A percentile compares a stretch with the other conserved stretches of the same genome.
phyloP scores from a whole-genome alignment of 169 alveolate species.

The Plasmodium reichenowi region DNA sequence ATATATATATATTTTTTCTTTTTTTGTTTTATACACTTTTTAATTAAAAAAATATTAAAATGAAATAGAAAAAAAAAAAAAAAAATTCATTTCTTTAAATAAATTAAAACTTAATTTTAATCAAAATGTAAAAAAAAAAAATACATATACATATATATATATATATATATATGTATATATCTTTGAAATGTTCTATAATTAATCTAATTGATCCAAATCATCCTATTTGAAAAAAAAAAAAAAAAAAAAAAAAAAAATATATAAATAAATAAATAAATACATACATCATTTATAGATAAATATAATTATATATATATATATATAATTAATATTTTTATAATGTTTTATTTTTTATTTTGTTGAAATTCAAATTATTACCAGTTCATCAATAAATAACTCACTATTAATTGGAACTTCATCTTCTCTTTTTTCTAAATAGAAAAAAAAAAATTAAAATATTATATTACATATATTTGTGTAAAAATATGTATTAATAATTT shows the following conservation, averaged over 20 bases:
- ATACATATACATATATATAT: not conserved
- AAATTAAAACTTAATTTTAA: constrained; percentile 4
- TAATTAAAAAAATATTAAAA: constrained; percentile 30
- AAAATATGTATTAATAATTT: not conserved
- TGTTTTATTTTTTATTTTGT: not conserved
- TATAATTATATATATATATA: not conserved
- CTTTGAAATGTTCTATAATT: not conserved
- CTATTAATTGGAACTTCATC: constrained; percentile 74
- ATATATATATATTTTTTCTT: not conserved
- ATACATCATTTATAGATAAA: not conserved
- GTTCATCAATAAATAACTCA: constrained; percentile 56
- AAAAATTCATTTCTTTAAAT: constrained; percentile 8
- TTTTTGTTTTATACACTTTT: constrained; percentile 8
- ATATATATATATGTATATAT: not conserved
- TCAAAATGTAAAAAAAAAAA: constrained; percentile 5
- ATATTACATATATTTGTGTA: not conserved
- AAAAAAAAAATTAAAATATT: not conserved
- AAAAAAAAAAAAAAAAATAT: constrained; percentile 16
- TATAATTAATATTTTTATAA: not conserved
- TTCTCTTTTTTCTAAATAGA: constrained; percentile 48
- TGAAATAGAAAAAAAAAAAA: not conserved
- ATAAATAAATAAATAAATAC: not conserved
- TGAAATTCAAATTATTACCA: constrained; percentile 29
- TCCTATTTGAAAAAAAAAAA: constrained; percentile 28
- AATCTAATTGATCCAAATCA: constrained; percentile 69